These are phyloP conservation scores for Excoecaria agallocha DNA, from an alignment of 345 rosid species.

Conservation along the genomic window DNA sequence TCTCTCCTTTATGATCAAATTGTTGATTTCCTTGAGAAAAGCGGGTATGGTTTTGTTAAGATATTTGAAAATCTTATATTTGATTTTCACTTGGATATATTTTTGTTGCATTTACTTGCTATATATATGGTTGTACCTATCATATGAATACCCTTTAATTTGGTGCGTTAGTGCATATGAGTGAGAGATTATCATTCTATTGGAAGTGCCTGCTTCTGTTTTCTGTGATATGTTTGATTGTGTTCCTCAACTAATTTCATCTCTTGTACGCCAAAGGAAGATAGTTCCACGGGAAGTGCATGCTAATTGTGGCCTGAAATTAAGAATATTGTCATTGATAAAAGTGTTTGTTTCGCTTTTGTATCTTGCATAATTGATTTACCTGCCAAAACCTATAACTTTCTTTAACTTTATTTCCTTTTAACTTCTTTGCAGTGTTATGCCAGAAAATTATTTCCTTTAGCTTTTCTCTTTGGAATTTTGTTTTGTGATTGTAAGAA, in stretches of 20 bases:
- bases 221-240: not conserved
- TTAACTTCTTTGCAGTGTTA: not conserved
- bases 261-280: not conserved
- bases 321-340: not conserved
- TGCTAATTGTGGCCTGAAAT: not conserved
- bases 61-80: not conserved
- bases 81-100: not conserved
- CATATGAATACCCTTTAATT: not conserved
- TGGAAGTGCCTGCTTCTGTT: conserved; percentile 1
- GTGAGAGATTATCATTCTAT: not conserved
- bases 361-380: not conserved
- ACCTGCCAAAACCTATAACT: conserved; percentile 2
- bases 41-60: conserved; percentile 53
- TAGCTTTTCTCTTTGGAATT: too few species aligned
- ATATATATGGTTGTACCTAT: not conserved
- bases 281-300: not conserved
- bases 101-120: not conserved
- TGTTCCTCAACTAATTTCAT: not conserved
- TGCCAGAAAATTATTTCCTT: not conserved
- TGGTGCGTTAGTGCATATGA: not conserved
- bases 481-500: too few species aligned
- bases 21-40: conserved; percentile 71
- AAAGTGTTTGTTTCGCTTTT: not conserved
- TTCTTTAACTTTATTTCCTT: too few species aligned
- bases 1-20: conserved; percentile 89